Percentiles rank a stretch among this genome's conserved stretches.
These are phyloP conservation scores for Aquilaria malaccensis DNA, from an alignment of 345 rosid species.

Conservation along the genomic window DNA sequence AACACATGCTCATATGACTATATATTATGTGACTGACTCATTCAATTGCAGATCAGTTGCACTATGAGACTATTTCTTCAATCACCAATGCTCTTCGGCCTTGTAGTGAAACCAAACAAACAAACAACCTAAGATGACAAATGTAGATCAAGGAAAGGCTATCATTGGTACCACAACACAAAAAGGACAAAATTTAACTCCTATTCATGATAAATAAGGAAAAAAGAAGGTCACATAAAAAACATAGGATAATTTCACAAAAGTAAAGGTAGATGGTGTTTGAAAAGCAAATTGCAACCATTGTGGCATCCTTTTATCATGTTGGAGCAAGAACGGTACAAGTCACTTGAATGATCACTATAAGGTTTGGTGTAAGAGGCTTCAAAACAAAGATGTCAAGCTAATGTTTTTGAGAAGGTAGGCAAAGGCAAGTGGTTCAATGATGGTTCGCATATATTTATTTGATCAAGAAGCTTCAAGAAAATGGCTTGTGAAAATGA, in stretches of 20 bases:
- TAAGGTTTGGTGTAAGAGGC: conserved; percentile 3
- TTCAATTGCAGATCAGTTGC: too few relatives aligned
- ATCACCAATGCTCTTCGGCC: too few relatives aligned
- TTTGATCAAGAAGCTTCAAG: not conserved
- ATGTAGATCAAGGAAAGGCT: too few relatives aligned
- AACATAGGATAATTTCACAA: conserved; percentile 23
- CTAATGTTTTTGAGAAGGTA: conserved; percentile 27
- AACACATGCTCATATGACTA: too few relatives aligned
- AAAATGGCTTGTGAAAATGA: too few relatives aligned
- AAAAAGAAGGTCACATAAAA: not conserved
- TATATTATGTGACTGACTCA: too few relatives aligned
- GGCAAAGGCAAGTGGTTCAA: conserved; percentile 36
- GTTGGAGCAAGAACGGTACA: too few relatives aligned
- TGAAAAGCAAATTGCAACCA: too few relatives aligned
- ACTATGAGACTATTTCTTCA: too few relatives aligned
- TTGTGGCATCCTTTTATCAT: too few relatives aligned
- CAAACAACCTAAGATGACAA: not conserved
- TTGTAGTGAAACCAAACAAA: conserved; percentile 31
- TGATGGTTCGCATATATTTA: conserved; percentile 41
- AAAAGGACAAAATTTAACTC: not conserved
- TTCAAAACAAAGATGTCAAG: conserved; percentile 49
- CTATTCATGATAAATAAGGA: not conserved
- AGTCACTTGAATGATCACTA: too few relatives aligned
- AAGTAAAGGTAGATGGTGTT: conserved; percentile 19
- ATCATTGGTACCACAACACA: not conserved